Evolutionary conservation across 192 early-diverging fungal genomes (phyloP).

Genomic region (Kickxella alabastrina): DNA sequence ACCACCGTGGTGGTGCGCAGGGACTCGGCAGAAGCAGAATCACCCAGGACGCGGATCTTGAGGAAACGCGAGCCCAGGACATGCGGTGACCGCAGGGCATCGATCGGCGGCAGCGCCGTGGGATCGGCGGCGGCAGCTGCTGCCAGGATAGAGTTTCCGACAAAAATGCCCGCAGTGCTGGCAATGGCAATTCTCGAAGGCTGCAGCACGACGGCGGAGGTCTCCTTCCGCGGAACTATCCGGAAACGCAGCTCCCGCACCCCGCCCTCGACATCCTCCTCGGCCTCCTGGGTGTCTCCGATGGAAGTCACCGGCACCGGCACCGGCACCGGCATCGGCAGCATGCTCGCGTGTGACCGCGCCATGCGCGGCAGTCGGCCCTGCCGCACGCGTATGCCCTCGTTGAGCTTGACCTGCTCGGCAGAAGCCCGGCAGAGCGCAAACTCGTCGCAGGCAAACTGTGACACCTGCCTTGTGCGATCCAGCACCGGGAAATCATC

Average conservation of each 20-base stretch:
- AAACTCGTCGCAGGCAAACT: slow-evolving; percentile 88
- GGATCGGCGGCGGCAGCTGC: not conserved
- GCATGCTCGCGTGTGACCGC: slow-evolving; percentile 21
- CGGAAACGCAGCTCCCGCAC: slow-evolving; percentile 6
- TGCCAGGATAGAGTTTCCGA: slow-evolving; percentile 17
- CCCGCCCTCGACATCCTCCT: too few species aligned
- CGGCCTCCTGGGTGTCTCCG: too few species aligned
- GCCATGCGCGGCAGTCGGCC: slow-evolving; percentile 37
- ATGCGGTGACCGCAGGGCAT: too few species aligned
- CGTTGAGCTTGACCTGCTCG: slow-evolving; percentile 61
- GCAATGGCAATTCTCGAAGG: slow-evolving; percentile 33
- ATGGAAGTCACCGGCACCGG: not conserved
- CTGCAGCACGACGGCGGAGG: slow-evolving; percentile 27
- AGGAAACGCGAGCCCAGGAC: slow-evolving; percentile 23
- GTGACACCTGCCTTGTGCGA: slow-evolving; percentile 75
- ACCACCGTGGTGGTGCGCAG: slow-evolving; percentile 88
- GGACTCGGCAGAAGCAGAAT: slow-evolving; percentile 54
- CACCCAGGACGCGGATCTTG: slow-evolving; percentile 24
- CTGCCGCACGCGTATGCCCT: slow-evolving; percentile 44
- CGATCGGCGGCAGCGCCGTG: slow-evolving; percentile 10
- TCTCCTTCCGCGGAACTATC: slow-evolving; percentile 12
- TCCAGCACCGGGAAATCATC: slow-evolving; percentile 96
- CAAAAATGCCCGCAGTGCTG: slow-evolving; percentile 37
- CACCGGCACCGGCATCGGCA: not conserved
- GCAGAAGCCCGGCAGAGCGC: slow-evolving; percentile 77